Conservation (phyloP, 495 filamentous ascomycete genomes). For the Amniculicola lignicola region DNA sequence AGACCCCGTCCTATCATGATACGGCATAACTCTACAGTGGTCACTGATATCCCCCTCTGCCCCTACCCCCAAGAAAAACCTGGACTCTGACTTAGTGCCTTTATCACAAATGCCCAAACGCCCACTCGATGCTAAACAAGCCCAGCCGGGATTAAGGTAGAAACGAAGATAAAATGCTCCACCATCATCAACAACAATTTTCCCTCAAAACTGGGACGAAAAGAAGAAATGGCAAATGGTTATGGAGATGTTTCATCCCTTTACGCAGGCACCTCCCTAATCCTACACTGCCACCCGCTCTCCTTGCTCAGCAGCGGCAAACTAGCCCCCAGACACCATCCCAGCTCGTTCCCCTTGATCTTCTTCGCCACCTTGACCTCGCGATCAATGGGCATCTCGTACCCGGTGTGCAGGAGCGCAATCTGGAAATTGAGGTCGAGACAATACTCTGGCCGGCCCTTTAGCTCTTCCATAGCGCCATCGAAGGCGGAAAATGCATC, state of each 20-base stretch:
- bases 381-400: slow-evolving; percentile 94
- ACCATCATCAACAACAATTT: too few species aligned
- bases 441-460: slow-evolving; percentile 80
- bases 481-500: slow-evolving; percentile 67
- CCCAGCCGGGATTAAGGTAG: too few species aligned
- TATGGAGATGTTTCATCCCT: not conserved
- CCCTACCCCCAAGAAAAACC: too few species aligned
- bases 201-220: too few species aligned
- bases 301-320: slow-evolving; percentile 69
- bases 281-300: slow-evolving; percentile 72
- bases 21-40: too few species aligned
- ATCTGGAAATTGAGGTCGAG: slow-evolving; percentile 95
- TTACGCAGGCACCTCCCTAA: slow-evolving; percentile 55
- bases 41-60: too few species aligned
- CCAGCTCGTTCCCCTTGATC: slow-evolving; percentile 93
- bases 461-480: slow-evolving; percentile 70
- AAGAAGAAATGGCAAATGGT: not conserved
- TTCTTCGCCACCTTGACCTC: slow-evolving; percentile 98
- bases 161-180: too few species aligned
- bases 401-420: slow-evolving; percentile 86
- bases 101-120: too few species aligned
- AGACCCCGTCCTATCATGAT: too few species aligned
- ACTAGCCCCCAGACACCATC: slow-evolving; percentile 96
- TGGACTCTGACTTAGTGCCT: too few species aligned
- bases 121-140: too few species aligned